Evolutionary conservation across 2,329 filamentous ascomycete genomes (phyloP).

Genomic region (Scedosporium aurantiacum): DNA sequence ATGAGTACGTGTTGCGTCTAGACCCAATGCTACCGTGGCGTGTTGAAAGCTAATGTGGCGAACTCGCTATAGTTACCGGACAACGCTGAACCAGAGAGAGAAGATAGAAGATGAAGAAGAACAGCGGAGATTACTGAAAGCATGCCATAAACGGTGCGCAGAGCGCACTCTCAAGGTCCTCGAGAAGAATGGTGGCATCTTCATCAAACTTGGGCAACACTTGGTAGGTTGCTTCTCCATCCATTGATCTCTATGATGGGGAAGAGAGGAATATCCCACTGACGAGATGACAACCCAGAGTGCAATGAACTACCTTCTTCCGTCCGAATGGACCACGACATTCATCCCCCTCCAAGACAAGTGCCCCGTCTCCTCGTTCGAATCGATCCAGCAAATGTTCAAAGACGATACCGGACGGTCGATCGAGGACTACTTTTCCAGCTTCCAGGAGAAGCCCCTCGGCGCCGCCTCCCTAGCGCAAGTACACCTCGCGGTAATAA

Average conservation of each 20-base stretch:
- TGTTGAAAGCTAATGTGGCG: background rate
- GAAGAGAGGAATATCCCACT: constrained; percentile 8
- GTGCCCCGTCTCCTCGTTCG: constrained; percentile 83
- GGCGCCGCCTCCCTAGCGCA: constrained; percentile 91
- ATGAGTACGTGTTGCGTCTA: constrained; percentile 50
- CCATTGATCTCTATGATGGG: too few relatives aligned
- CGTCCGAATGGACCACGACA: constrained; percentile 84
- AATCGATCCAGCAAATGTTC: constrained; percentile 82
- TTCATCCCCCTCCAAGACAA: constrained; percentile 94
- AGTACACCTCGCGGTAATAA: constrained; percentile 78
- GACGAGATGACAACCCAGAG: constrained; percentile 40
- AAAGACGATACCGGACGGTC: constrained; percentile 67
- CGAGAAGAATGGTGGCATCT: constrained; percentile 95
- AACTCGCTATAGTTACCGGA: constrained; percentile 60
- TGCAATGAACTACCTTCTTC: constrained; percentile 89
- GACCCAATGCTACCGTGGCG: background rate
- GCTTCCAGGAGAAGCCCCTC: constrained; percentile 71
- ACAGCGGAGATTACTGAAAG: constrained; percentile 57
- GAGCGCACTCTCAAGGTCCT: constrained; percentile 74
- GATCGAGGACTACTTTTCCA: constrained; percentile 73
- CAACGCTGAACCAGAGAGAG: constrained; percentile 63
- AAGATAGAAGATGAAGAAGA: constrained; percentile 51
- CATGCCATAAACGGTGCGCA: constrained; percentile 88
- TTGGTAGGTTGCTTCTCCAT: constrained; percentile 37
- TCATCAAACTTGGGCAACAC: constrained; percentile 96